These are phyloP conservation scores for Patellifolia procumbens DNA, from an alignment of 179 eudicot species.

Conservation along the genomic window DNA sequence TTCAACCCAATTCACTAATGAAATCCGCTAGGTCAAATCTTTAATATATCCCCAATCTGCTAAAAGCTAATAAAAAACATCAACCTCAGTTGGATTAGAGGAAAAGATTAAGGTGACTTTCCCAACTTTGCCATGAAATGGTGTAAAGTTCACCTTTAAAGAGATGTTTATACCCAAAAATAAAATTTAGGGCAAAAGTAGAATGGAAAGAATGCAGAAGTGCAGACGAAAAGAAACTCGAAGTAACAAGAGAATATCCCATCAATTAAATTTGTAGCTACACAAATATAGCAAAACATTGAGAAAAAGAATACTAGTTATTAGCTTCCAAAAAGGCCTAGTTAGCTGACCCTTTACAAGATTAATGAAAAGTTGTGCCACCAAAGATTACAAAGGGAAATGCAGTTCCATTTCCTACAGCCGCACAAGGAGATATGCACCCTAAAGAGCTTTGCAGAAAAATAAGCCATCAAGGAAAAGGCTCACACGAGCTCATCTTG, in stretches of 20 bases:
- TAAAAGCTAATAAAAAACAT: no score
- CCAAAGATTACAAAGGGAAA: slow-evolving; percentile 18
- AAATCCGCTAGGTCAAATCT: no score
- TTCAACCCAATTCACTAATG: no score
- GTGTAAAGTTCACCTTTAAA: not conserved
- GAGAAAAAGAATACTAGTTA: not conserved
- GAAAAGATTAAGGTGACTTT: not conserved
- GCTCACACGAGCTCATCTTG: not conserved
- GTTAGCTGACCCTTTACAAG: slow-evolving; percentile 30
- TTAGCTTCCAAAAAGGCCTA: slow-evolving; percentile 22
- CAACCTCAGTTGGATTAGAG: no score
- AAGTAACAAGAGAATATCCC: not conserved
- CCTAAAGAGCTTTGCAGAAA: slow-evolving; percentile 18
- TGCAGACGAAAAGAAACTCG: not conserved
- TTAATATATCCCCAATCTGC: no score
- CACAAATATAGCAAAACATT: not conserved
- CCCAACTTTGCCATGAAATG: not conserved
- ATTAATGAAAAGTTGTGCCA: slow-evolving; percentile 15
- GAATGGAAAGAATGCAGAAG: not conserved
- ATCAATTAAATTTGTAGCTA: not conserved
- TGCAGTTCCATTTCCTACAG: slow-evolving; percentile 17
- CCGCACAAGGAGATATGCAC: not conserved
- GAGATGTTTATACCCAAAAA: not conserved
- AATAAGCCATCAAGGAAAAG: slow-evolving; percentile 8
- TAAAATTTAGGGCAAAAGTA: not conserved